A percentile compares a stretch with the other conserved stretches of the same genome.
phyloP scores from a whole-genome alignment of 2,329 filamentous ascomycete genomes.

The Elsinoe australis region DNA sequence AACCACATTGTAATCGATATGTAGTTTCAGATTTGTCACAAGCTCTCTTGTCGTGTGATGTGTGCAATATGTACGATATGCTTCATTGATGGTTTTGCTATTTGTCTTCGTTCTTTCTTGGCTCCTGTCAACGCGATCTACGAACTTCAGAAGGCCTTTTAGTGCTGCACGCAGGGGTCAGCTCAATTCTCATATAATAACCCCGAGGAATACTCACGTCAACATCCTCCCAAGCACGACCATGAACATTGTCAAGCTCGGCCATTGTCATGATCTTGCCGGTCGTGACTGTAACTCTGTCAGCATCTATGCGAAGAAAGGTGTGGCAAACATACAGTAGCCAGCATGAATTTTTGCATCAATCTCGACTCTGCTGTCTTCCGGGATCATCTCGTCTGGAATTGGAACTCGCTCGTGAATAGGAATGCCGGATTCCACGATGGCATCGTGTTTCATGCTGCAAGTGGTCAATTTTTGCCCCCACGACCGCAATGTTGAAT shows the following conservation, averaged over 20 bases:
- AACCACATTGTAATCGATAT: no score
- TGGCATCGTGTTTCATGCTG: conserved; percentile 86
- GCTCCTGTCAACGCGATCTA: no score
- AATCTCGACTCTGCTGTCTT: conserved; percentile 94
- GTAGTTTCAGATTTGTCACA: no score
- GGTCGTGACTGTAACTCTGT: conserved; percentile 55
- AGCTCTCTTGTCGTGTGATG: no score
- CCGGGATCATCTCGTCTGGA: conserved; percentile 87
- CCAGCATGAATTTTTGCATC: conserved; percentile 96
- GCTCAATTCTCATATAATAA: no score
- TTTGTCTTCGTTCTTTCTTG: no score
- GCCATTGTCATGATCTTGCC: conserved; percentile 83
- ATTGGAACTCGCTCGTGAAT: conserved; percentile 87
- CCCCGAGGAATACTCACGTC: no score
- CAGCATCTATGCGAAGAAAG: conserved; percentile 19
- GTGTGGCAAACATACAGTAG: conserved; percentile 55
- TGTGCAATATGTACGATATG: no score
- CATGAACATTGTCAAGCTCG: conserved; percentile 77
- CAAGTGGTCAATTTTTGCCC: conserved; percentile 9
- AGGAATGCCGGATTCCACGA: conserved; percentile 75
- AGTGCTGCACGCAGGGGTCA: no score
- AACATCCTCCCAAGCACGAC: conserved; percentile 78
- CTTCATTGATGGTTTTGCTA: no score
- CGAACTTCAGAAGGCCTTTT: no score
- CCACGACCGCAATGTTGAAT: no score